Evolutionary conservation across 1,139 yeast genomes (phyloP).

Genomic region (Diutina mesorugosa): DNA sequence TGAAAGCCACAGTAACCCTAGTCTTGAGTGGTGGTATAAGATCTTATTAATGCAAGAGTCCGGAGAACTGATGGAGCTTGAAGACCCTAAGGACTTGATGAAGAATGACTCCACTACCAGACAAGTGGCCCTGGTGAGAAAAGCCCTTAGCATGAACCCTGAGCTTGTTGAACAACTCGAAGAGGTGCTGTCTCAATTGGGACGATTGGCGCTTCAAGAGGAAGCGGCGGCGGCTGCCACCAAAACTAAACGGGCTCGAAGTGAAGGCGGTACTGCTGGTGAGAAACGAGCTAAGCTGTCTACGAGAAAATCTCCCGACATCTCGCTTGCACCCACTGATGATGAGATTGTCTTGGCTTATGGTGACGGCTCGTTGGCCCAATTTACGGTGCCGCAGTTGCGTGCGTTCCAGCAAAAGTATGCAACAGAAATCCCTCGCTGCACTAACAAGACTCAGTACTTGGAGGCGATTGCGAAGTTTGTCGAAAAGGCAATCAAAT

Average conservation of each 20-base stretch:
- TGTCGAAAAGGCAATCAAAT: neutral
- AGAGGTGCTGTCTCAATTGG: neutral
- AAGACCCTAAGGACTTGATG: neutral
- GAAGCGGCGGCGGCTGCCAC: neutral
- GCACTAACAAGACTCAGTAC: neutral
- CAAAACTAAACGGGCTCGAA: neutral
- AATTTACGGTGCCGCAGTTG: neutral
- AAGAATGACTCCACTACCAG: neutral
- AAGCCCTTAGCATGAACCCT: neutral
- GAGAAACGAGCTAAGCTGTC: neutral
- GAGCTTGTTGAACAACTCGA: neutral
- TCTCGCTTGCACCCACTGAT: neutral
- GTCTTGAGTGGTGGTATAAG: constrained; percentile 52
- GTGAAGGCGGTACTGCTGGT: neutral
- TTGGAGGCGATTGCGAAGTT: neutral
- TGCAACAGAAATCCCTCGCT: neutral
- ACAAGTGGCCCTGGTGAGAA: neutral
- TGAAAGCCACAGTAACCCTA: constrained; percentile 49
- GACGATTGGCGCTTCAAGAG: neutral
- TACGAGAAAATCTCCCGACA: neutral
- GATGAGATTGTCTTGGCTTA: neutral
- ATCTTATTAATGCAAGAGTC: constrained; percentile 50
- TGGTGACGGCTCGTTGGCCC: neutral
- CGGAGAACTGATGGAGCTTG: constrained; percentile 26
- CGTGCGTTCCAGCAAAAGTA: neutral